Evolutionary conservation across 805 yeast genomes (phyloP).

Genomic region (Metschnikowia baotianmanensis): DNA sequence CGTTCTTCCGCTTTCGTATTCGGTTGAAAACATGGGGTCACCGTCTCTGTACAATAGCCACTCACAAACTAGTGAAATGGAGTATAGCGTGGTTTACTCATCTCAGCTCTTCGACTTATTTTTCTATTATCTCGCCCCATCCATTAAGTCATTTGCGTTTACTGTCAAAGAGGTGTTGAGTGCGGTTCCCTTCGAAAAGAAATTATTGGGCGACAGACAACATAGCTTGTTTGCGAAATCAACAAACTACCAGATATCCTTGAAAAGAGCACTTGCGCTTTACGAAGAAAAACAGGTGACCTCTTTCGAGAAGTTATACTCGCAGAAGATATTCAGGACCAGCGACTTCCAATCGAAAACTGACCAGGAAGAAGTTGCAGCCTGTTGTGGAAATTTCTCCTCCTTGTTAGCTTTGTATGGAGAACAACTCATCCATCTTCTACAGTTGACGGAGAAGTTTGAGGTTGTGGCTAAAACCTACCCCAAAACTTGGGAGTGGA

Average conservation of each 20-base stretch:
- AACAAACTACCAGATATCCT: conserved; percentile 44
- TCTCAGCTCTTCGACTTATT: conserved; percentile 62
- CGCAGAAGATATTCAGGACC: conserved; percentile 48
- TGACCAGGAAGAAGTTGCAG: conserved; percentile 78
- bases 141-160: conserved; percentile 61
- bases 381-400: conserved; percentile 79
- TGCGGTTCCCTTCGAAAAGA: conserved; percentile 54
- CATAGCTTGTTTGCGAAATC: conserved; percentile 38
- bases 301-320: conserved; percentile 58
- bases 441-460: conserved; percentile 44
- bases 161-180: conserved; percentile 61
- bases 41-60: conserved; percentile 16
- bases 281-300: conserved; percentile 55
- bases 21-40: conserved; percentile 28
- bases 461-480: conserved; percentile 22
- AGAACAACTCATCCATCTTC: conserved; percentile 49
- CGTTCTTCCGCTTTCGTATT: conserved; percentile 21
- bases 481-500: conserved; percentile 48
- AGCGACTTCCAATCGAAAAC: conserved; percentile 41
- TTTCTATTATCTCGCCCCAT: conserved; percentile 68
- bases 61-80: conserved; percentile 18
- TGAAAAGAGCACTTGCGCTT: conserved; percentile 50
- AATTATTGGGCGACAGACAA: conserved; percentile 18
- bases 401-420: conserved; percentile 62
- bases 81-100: conserved; percentile 27